A percentile compares a stretch with the other conserved stretches of the same genome.
Conservation (phyloP, 1,284 basidiomycete species). For the Mycosarcoma mackinlayi region DNA sequence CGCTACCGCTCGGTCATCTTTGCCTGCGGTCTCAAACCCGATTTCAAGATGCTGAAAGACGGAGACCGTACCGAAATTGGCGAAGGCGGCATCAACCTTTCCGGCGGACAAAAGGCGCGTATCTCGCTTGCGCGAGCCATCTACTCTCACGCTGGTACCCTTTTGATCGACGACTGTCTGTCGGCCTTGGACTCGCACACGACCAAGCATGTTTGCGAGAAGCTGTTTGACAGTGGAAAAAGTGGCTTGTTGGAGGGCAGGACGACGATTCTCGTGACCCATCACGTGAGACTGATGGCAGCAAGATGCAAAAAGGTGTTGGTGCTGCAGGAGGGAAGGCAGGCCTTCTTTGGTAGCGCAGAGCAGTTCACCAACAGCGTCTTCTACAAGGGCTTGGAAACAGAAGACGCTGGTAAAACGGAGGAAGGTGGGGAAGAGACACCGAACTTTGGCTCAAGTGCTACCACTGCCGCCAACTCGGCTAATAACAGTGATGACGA, state of each 20-base stretch:
- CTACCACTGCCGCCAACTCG: conserved; percentile 22
- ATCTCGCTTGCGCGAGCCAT: conserved; percentile 79
- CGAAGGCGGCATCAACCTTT: conserved; percentile 72
- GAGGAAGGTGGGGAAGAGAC: conserved; percentile 38
- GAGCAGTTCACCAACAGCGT: conserved; percentile 73
- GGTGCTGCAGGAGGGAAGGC: conserved; percentile 77
- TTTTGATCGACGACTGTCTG: conserved; percentile 78
- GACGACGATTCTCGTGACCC: conserved; percentile 65
- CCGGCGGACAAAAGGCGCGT: conserved; percentile 75
- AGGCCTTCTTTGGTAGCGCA: conserved; percentile 76
- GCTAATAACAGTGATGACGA: conserved; percentile 44
- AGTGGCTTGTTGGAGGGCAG: conserved; percentile 34
- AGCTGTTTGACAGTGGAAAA: conserved; percentile 59
- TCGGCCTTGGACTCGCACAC: conserved; percentile 71
- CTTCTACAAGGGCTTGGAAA: conserved; percentile 72
- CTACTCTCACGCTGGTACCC: conserved; percentile 77
- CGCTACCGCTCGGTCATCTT: conserved; percentile 67
- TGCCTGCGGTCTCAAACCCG: conserved; percentile 69
- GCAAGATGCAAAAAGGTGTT: conserved; percentile 75
- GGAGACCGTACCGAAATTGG: conserved; percentile 76
- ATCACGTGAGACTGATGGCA: conserved; percentile 71
- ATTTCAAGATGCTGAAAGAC: conserved; percentile 77
- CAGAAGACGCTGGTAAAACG: conserved; percentile 63
- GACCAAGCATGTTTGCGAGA: conserved; percentile 61
- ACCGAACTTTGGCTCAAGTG: conserved; percentile 28